Base-by-base conservation (phyloP, 768 basidiomycete genomes). In the Epithele typhae region DNA sequence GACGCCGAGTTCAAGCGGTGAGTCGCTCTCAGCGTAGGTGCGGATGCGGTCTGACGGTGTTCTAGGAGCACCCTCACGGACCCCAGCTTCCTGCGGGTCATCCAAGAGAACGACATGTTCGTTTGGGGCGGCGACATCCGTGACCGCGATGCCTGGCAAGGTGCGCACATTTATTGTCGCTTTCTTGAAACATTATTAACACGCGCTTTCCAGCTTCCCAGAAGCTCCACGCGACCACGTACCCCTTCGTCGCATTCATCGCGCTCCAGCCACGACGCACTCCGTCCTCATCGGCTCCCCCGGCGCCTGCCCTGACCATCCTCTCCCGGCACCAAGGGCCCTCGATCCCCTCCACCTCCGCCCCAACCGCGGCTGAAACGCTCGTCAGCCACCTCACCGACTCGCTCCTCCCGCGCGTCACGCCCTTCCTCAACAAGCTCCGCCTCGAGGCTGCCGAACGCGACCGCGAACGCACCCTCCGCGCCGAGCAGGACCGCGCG, bases 91-190 rank as follows among this genome's bases (percentile, higher is more conserved):
- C 78, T 93, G 6, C 76, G 75, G 21, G 63, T 79, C 3, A 70
- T 96, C 19, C 74, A 77, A 40, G 82, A 86, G 25, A 86, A 92
- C 62, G 72, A 84, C 40, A 74, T 95, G 43, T 57, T 92, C 15
- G 80, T 92, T 7, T 99, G 94, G 95, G 95, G 87, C 3, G 94
- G 91, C 14, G 94, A 97, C 60, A 80, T 96, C 7, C 74, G 84
- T 25, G 85, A 88, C 56, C 73, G 74, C 27, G 91, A 95, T 51
- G 81, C 89, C 4, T 92, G 92, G 78, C 78, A 82, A 61, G 79
- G 83, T 84, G 37, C 37, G 67, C 42, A 15, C 7, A 32, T 17
- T 62, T 30, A 49, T 17, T 19, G 42, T 23, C 15, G 24, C 0
- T 1, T 11, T 1, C 24, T 21, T n/a, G 40, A 9, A 14, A 25